Conservation (phyloP, 2,329 filamentous ascomycete species). For the Fusarium secorum region DNA sequence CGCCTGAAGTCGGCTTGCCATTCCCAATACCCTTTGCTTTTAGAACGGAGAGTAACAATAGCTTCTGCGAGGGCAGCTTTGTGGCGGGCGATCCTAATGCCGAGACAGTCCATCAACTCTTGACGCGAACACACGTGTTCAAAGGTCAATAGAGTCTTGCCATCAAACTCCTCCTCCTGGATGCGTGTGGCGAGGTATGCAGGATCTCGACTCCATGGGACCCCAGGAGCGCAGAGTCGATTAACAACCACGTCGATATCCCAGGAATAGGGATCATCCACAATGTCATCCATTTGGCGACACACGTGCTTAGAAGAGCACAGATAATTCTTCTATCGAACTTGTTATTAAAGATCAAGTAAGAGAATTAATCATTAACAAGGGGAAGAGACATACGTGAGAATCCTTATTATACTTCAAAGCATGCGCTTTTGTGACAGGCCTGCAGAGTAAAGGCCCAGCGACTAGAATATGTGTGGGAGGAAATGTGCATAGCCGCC, state of each 20-base stretch:
- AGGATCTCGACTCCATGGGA: slow-evolving; percentile 61
- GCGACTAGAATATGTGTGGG: slow-evolving; percentile 1
- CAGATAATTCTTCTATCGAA: slow-evolving; percentile 1
- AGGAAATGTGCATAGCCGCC: slow-evolving; percentile 33
- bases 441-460: slow-evolving; percentile 25
- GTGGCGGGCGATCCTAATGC: slow-evolving; percentile 65
- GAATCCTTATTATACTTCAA: not conserved
- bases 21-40: slow-evolving; percentile 58
- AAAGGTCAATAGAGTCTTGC: slow-evolving; percentile 67
- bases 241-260: slow-evolving; percentile 70
- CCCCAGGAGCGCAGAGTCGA: slow-evolving; percentile 66
- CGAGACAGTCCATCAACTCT: slow-evolving; percentile 62
- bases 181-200: slow-evolving; percentile 62
- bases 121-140: slow-evolving; percentile 59
- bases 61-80: slow-evolving; percentile 65
- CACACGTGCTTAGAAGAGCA: not conserved
- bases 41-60: slow-evolving; percentile 62
- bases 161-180: slow-evolving; percentile 69
- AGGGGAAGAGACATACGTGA: not conserved
- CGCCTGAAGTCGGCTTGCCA: slow-evolving; percentile 41
- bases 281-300: slow-evolving; percentile 39
- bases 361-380: not conserved
- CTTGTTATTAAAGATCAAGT: not conserved
- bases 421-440: slow-evolving; percentile 18
- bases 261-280: slow-evolving; percentile 78